These are phyloP conservation scores for Arthrinium phaeospermum DNA, from an alignment of 2,329 filamentous ascomycete species.

Conservation along the genomic window DNA sequence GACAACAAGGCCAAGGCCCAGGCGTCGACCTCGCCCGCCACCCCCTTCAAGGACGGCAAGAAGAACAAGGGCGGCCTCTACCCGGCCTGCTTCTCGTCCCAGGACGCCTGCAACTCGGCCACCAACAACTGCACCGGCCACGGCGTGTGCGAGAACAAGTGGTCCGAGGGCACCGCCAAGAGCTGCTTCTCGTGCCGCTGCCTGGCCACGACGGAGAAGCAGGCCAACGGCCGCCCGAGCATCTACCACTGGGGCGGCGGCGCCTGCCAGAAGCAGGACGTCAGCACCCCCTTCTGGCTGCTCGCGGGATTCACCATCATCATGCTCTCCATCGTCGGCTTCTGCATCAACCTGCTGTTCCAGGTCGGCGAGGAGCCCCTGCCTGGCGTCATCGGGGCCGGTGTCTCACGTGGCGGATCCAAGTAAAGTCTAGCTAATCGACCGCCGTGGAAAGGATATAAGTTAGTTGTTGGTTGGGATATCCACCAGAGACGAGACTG, in stretches of 20 bases:
- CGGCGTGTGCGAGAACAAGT: slow-evolving; percentile 76
- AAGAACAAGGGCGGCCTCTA: slow-evolving; percentile 49
- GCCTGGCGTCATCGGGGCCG: slow-evolving; percentile 94
- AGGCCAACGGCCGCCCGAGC: slow-evolving; percentile 51
- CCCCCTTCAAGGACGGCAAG: slow-evolving; percentile 20
- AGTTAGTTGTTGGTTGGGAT: not conserved
- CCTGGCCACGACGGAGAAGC: slow-evolving; percentile 58
- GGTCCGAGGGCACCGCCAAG: slow-evolving; percentile 41
- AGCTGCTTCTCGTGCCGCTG: slow-evolving; percentile 84
- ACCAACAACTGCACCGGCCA: slow-evolving; percentile 86
- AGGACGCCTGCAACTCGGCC: slow-evolving; percentile 68
- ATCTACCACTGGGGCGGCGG: slow-evolving; percentile 81
- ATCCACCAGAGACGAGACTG: not conserved
- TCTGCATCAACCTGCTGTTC: slow-evolving; percentile 79
- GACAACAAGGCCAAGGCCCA: slow-evolving; percentile 35
- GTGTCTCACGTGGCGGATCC: slow-evolving; percentile 70
- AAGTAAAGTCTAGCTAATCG: slow-evolving; percentile 51
- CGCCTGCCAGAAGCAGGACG: slow-evolving; percentile 89
- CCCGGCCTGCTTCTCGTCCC: slow-evolving; percentile 76
- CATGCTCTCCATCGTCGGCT: slow-evolving; percentile 70
- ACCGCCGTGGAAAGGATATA: not conserved
- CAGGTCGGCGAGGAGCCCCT: slow-evolving; percentile 85
- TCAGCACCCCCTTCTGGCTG: slow-evolving; percentile 89
- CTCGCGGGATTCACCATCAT: slow-evolving; percentile 76
- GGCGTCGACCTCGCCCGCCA: slow-evolving; percentile 40